phyloP scores from a whole-genome alignment of 257 asterid species.

The Paulownia fortunei region DNA sequence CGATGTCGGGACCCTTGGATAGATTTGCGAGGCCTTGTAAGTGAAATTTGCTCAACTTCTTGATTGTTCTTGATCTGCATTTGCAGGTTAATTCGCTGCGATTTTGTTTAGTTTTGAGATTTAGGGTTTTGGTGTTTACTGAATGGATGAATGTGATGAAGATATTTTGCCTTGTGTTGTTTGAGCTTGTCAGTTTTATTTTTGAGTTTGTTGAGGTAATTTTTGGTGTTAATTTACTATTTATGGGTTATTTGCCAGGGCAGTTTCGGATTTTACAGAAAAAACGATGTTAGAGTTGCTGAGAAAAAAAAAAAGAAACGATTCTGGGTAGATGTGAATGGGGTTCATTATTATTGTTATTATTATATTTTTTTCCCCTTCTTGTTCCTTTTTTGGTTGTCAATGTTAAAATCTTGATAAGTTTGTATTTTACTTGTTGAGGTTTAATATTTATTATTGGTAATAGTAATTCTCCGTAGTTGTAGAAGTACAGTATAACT shows the following conservation, averaged over 20 bases:
- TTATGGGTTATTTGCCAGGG: background rate
- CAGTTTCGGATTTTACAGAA: background rate
- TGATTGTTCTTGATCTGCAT: slow-evolving; percentile 34
- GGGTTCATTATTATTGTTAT: background rate
- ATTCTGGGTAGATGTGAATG: background rate
- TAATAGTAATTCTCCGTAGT: background rate
- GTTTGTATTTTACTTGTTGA: slow-evolving; percentile 6
- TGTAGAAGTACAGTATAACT: background rate
- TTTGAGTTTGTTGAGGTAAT: background rate
- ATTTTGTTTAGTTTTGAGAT: background rate
- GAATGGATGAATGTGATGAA: slow-evolving; percentile 8
- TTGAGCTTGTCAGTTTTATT: slow-evolving; percentile 1
- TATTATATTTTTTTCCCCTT: background rate
- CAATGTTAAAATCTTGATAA: background rate
- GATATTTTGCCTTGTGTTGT: slow-evolving; percentile 3
- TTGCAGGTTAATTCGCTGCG: slow-evolving; percentile 21
- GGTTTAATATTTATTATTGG: background rate
- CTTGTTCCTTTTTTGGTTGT: background rate
- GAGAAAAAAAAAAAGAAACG: background rate
- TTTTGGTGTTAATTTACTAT: background rate
- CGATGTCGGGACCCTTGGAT: slow-evolving; percentile 89
- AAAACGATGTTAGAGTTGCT: background rate
- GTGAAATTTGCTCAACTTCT: slow-evolving; percentile 34
- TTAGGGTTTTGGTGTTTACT: slow-evolving; percentile 26
- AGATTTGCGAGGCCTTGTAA: slow-evolving; percentile 88